phyloP scores from a whole-genome alignment of 169 alveolate species.

The Condylostoma magnum region DNA sequence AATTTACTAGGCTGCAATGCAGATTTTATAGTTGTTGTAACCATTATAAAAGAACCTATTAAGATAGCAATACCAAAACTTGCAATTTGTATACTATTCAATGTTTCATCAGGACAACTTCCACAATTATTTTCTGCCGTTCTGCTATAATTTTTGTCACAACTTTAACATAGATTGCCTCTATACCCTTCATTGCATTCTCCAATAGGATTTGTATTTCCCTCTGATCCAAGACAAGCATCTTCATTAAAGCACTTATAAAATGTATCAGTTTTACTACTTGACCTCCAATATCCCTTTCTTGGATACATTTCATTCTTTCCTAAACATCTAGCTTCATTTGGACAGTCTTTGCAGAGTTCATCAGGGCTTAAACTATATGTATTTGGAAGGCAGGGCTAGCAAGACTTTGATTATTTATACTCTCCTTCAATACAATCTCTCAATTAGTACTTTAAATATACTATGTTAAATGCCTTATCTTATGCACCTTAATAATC shows the following conservation, averaged over 20 bases:
- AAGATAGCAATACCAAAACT: slow-evolving; percentile 3
- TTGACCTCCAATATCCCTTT: slow-evolving; percentile 50
- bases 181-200: slow-evolving; percentile 43
- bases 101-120: slow-evolving; percentile 35
- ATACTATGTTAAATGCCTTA: too few species aligned
- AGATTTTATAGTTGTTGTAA: slow-evolving; percentile 21
- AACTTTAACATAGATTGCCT: slow-evolving; percentile 46
- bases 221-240: slow-evolving; percentile 15
- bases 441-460: too few species aligned
- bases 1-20: slow-evolving; percentile 20
- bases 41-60: slow-evolving; percentile 10
- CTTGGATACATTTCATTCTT: slow-evolving; percentile 47
- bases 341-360: slow-evolving; percentile 41
- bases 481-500: too few species aligned
- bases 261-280: slow-evolving; percentile 22
- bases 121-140: slow-evolving; percentile 31
- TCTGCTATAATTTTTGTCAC: slow-evolving; percentile 40
- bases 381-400: neutral
- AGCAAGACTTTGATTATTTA: neutral
- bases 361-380: neutral
- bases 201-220: slow-evolving; percentile 32
- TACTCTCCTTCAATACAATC: slow-evolving; percentile 13
- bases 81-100: slow-evolving; percentile 22
- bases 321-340: slow-evolving; percentile 53
- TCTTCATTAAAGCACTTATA: neutral